These are phyloP conservation scores for Sporodiniella umbellata DNA, from an alignment of 371 early-diverging fungal genomes.

Conservation along the genomic window DNA sequence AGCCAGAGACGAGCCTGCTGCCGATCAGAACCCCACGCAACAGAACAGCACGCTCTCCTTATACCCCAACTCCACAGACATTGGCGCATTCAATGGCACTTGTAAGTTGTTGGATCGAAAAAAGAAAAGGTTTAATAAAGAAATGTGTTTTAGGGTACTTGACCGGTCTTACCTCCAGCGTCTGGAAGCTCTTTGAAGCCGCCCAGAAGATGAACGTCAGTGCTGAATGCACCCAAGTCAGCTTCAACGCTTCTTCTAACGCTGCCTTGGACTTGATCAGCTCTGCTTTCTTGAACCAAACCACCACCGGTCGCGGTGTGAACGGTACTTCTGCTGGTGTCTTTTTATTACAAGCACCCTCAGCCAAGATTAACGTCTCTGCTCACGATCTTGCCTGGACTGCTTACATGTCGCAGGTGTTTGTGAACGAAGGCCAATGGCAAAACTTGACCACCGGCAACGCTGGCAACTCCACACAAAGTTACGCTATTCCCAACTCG, in stretches of 20 bases:
- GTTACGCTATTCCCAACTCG: conserved; percentile 7
- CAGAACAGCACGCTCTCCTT: conserved; percentile 4
- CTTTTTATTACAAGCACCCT: conserved; percentile 9
- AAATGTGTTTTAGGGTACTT: conserved; percentile 4
- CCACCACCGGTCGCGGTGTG: not conserved
- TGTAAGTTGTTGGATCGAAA: conserved; percentile 1
- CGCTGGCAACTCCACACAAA: conserved; percentile 2
- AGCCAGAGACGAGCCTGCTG: conserved; percentile 6
- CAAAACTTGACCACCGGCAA: conserved; percentile 12
- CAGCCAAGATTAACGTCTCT: conserved; percentile 1
- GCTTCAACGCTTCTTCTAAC: conserved; percentile 5
- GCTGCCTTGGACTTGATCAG: conserved; percentile 10
- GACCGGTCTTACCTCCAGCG: conserved; percentile 16
- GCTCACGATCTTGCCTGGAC: conserved; percentile 10
- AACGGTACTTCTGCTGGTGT: conserved; percentile 15
- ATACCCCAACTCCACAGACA: conserved; percentile 6
- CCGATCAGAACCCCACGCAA: not conserved
- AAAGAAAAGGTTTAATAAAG: too few species aligned
- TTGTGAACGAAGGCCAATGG: conserved; percentile 20
- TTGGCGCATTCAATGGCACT: conserved; percentile 14
- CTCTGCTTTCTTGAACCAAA: conserved; percentile 12
- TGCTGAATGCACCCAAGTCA: conserved; percentile 14
- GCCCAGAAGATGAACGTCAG: conserved; percentile 8
- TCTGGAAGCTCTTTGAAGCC: conserved; percentile 6
- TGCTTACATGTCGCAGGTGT: conserved; percentile 18